These are phyloP conservation scores for Hygrocybe coccinea DNA, from an alignment of 768 basidiomycete species.

Conservation along the genomic window DNA sequence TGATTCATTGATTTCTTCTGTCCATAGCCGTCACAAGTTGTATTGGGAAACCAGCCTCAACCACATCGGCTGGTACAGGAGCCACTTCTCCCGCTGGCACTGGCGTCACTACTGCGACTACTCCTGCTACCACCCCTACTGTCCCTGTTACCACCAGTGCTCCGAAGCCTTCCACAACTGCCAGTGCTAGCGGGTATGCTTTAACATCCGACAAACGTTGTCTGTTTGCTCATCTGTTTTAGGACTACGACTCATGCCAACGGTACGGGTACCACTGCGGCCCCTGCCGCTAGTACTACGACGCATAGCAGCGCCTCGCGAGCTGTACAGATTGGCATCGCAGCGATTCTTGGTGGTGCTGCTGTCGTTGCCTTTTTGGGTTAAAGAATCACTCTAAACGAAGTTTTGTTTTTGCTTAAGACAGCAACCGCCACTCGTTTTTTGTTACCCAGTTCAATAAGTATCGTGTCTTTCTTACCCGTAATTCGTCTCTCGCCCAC, in stretches of 20 bases:
- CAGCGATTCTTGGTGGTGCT: conserved; percentile 40
- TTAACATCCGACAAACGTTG: background rate
- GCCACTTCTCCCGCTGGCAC: conserved; percentile 6
- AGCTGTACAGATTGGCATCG: conserved; percentile 35
- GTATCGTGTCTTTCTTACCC: background rate
- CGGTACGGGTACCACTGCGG: conserved; percentile 4
- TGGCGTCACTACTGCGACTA: background rate
- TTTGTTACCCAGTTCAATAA: conserved; percentile 14
- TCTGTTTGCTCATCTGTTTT: background rate
- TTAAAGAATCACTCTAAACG: conserved; percentile 19
- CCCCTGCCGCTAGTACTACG: conserved; percentile 7
- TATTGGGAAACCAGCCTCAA: conserved; percentile 19
- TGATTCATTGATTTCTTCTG: conserved; percentile 7
- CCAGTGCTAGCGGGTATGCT: conserved; percentile 3
- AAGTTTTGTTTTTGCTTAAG: too few relatives aligned
- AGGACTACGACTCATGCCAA: conserved; percentile 8
- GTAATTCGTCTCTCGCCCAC: too few relatives aligned
- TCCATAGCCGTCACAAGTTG: conserved; percentile 35
- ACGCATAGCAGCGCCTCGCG: conserved; percentile 26
- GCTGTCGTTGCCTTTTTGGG: conserved; percentile 41
- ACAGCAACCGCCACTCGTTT: too few relatives aligned
- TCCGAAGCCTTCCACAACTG: conserved; percentile 15
- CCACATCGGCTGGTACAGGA: conserved; percentile 11
- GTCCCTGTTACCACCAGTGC: background rate
- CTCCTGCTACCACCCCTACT: background rate